Base-by-base conservation (phyloP, 2,329 filamentous ascomycete species). In the Neodidymelliopsis sp. region DNA sequence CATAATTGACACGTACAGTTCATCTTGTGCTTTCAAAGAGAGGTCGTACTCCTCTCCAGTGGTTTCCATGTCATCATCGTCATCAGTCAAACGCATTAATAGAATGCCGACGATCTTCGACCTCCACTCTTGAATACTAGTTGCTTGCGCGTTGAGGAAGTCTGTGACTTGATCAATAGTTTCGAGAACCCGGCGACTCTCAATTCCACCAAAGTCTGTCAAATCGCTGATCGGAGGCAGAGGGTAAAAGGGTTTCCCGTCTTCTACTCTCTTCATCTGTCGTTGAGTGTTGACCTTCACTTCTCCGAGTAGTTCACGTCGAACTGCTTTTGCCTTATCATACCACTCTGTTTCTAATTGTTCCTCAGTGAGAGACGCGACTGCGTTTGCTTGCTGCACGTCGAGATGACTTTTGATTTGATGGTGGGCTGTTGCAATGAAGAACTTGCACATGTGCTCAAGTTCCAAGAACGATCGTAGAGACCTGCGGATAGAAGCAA, bases 31-130 rank as follows among this genome's bases (percentile, higher is more conserved):
- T 69, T 90, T 90, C 0, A 91, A 90, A 0, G 93, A 96, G 23
- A 89, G 84, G 59, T 91, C 89, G 55, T 96, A 94, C 69, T 97
- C 94, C 50, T 97, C 88, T 18, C 94, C 94, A 9, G 91, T 93
- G 2, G 85, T 82, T 49, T 96, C 90, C 8, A 81, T 74, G 12
- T 76, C 75, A 29, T 96, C 91, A 29, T 96, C 91, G 64, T 94
- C 86, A 60, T 97, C 94, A 13, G 97, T 84, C 2, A 97, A 79
- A 0, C 90, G 85, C 52, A 85, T 81, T 9, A 89, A 75, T 8
- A 97, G 79, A 15, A 93, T 81, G 43, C 88, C 81, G 13, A 90
- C 81, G 49, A 92, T 85, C 30, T 84, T 79, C 48, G 87, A 81
- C 30, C 91, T 84, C 90, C 89, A 95, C 36, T 86, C 80, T 35